Percentiles rank a stretch among this genome's conserved stretches.
Evolutionary conservation across 2,329 filamentous ascomycete genomes (phyloP).

Genomic region (Penicillium expansum): DNA sequence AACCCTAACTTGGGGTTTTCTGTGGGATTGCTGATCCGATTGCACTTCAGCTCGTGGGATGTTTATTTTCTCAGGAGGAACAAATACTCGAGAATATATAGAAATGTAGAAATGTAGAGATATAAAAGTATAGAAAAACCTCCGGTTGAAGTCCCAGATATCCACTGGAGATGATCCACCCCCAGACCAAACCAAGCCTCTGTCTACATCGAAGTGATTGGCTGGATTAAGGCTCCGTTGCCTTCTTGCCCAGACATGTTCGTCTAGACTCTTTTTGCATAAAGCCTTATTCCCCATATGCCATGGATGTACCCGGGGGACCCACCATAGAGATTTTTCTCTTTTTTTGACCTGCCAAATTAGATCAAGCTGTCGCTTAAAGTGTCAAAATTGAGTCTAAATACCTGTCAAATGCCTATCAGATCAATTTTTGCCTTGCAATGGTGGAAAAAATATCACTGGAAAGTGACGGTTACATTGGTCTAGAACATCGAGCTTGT

Average conservation of each 20-base stretch:
- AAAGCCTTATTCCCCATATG: background rate
- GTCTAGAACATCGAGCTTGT: background rate
- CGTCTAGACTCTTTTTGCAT: background rate
- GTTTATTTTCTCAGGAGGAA: background rate
- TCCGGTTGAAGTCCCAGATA: too few species aligned
- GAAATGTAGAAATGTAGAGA: background rate
- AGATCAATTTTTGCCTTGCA: too few species aligned
- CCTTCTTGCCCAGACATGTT: background rate
- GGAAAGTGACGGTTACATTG: background rate
- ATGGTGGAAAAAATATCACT: too few species aligned
- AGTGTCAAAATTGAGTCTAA: background rate
- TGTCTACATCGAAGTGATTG: background rate
- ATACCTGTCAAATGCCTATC: too few species aligned
- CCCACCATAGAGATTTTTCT: background rate
- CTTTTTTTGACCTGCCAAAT: background rate
- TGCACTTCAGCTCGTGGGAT: too few species aligned
- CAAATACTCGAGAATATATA: background rate
- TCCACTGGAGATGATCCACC: background rate
- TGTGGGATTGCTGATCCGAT: background rate
- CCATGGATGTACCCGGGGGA: background rate
- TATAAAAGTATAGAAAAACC: too few species aligned
- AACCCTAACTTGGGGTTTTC: background rate
- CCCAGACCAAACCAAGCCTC: background rate
- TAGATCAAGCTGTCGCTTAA: too few species aligned
- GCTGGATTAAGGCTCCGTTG: background rate